Conservation (phyloP, 116 monocot genomes). For the Thalassia testudinum region DNA sequence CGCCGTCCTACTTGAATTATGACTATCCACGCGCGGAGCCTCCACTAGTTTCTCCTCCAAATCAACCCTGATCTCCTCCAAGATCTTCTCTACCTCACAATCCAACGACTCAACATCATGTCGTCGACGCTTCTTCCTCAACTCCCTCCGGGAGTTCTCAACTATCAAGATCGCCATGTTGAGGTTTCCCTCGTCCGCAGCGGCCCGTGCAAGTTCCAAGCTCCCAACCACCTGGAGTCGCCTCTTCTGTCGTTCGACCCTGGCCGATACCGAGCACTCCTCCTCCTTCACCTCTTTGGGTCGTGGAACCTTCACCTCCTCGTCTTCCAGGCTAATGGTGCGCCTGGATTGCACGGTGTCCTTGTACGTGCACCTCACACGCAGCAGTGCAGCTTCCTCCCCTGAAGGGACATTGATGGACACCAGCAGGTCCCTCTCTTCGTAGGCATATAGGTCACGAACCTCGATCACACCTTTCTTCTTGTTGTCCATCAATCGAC, state of each 20-base stretch:
- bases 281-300: slow-evolving; percentile 9
- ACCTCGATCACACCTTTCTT: slow-evolving; percentile 24
- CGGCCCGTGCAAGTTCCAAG: slow-evolving; percentile 31
- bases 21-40: slow-evolving; percentile 15
- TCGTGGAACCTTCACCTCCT: slow-evolving; percentile 23
- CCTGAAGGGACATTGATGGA: slow-evolving; percentile 24
- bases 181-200: slow-evolving; percentile 33
- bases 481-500: slow-evolving; percentile 9
- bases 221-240: slow-evolving; percentile 35
- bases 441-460: slow-evolving; percentile 51
- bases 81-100: slow-evolving; percentile 32
- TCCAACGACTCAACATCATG: slow-evolving; percentile 23
- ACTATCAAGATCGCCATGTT: slow-evolving; percentile 25
- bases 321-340: slow-evolving; percentile 8
- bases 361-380: slow-evolving; percentile 23
- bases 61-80: no score
- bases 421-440: slow-evolving; percentile 53
- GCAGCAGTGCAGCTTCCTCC: slow-evolving; percentile 18
- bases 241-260: slow-evolving; percentile 43
- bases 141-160: slow-evolving; percentile 16
- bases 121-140: slow-evolving; percentile 19
- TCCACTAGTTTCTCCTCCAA: slow-evolving; percentile 36
- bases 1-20: slow-evolving; percentile 31
- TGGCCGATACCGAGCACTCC: slow-evolving; percentile 10
- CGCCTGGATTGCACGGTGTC: slow-evolving; percentile 38